Percentiles rank a stretch among this genome's conserved stretches.
These are phyloP conservation scores for Trichoderma gracile DNA, from an alignment of 2,329 filamentous ascomycete species.

Conservation along the genomic window DNA sequence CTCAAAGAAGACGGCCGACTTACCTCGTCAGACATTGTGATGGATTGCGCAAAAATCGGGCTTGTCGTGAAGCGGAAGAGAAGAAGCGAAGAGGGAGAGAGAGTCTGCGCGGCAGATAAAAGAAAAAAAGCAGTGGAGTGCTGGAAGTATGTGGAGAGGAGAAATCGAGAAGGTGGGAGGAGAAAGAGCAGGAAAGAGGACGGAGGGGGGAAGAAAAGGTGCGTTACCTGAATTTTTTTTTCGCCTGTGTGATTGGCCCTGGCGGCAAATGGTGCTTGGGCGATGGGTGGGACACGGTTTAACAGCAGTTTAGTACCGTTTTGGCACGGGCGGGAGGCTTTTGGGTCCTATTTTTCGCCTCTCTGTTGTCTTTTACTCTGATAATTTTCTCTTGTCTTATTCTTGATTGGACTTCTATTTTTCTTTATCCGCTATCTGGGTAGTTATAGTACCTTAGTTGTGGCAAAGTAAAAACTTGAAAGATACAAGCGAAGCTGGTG, in stretches of 20 bases:
- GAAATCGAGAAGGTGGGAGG: slow-evolving; percentile 28
- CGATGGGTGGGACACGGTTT: slow-evolving; percentile 32
- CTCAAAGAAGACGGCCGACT: slow-evolving; percentile 37
- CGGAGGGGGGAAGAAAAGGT: slow-evolving; percentile 26
- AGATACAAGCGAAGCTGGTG: no score
- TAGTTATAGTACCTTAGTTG: no score
- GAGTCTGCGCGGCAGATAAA: slow-evolving; percentile 29
- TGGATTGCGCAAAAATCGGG: slow-evolving; percentile 44
- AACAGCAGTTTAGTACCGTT: slow-evolving; percentile 16
- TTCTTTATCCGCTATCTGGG: no score
- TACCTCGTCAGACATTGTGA: slow-evolving; percentile 63
- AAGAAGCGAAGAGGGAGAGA: slow-evolving; percentile 26
- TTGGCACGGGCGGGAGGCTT: slow-evolving; percentile 2
- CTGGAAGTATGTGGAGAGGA: slow-evolving; percentile 29
- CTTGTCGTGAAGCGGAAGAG: slow-evolving; percentile 36
- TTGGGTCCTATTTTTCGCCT: no score
- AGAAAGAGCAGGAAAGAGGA: slow-evolving; percentile 24
- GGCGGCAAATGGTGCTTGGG: slow-evolving; percentile 24
- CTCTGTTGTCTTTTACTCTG: slow-evolving; percentile 1
- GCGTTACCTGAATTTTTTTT: slow-evolving; percentile 41
- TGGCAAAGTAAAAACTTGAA: no score
- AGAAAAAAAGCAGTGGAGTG: slow-evolving; percentile 28
- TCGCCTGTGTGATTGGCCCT: slow-evolving; percentile 42
- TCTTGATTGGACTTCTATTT: background rate
- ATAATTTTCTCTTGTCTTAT: background rate